Percentiles rank a stretch among this genome's conserved stretches.
These are phyloP conservation scores for Lizonia empirigonia DNA, from an alignment of 2,329 filamentous ascomycete species.

Conservation along the genomic window DNA sequence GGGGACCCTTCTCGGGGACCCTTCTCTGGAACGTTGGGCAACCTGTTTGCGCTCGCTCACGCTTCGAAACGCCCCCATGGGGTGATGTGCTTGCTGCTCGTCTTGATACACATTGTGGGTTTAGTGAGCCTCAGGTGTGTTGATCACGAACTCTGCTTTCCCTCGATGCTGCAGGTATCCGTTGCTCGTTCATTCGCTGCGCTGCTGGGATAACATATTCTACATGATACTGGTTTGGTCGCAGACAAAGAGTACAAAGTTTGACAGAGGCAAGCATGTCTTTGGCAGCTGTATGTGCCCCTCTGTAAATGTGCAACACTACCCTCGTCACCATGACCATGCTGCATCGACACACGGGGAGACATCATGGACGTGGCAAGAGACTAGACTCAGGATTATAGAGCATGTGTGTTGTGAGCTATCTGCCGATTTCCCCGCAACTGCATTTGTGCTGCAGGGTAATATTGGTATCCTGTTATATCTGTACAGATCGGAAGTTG, in stretches of 20 bases:
- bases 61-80: constrained; percentile 24
- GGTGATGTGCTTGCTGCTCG: constrained; percentile 4
- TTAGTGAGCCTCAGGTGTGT: constrained; percentile 9
- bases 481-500: too few relatives aligned
- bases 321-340: neutral
- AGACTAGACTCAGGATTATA: neutral
- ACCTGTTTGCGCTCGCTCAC: constrained; percentile 21
- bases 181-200: constrained; percentile 8
- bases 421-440: neutral
- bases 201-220: neutral
- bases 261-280: neutral
- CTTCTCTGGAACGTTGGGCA: constrained; percentile 17
- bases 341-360: neutral
- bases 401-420: too few relatives aligned
- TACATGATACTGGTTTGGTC: neutral
- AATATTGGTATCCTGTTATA: too few relatives aligned
- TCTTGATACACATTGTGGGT: constrained; percentile 3
- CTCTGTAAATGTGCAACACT: neutral
- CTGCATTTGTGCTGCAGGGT: neutral
- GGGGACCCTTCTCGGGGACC: constrained; percentile 9
- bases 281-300: neutral
- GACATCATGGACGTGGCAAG: neutral
- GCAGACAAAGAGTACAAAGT: neutral
- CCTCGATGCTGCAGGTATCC: constrained; percentile 17
- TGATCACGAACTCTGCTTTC: constrained; percentile 12